Evolutionary conservation across 106 monocot species (phyloP).

Genomic region (Apostasia shenzhenica): DNA sequence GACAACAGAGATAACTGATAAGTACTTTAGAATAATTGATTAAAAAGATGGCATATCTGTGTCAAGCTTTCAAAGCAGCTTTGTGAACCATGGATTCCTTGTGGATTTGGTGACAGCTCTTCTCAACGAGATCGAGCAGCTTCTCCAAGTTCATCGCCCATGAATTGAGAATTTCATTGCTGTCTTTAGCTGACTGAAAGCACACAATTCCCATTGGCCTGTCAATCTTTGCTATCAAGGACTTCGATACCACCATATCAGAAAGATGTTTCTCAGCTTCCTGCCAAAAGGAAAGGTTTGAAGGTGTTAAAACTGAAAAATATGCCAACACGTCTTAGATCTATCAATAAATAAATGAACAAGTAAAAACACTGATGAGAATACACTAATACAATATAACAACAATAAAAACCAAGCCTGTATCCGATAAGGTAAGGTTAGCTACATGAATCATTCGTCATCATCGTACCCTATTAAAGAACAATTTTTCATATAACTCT

Average conservation of each 20-base stretch:
- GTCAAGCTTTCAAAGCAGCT: conserved; percentile 44
- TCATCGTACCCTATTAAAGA: too few relatives aligned
- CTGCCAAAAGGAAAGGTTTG: conserved; percentile 18
- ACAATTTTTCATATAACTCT: too few relatives aligned
- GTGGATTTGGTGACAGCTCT: conserved; percentile 99
- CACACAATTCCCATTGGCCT: conserved; percentile 68
- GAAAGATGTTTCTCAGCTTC: conserved; percentile 92
- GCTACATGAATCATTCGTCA: too few relatives aligned
- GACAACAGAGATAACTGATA: too few relatives aligned
- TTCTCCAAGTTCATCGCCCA: conserved; percentile 88
- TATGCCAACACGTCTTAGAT: too few relatives aligned
- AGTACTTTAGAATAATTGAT: too few relatives aligned
- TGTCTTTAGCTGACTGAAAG: conserved; percentile 75
- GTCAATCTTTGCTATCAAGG: conserved; percentile 78
- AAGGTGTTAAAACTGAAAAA: neutral
- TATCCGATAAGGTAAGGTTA: too few relatives aligned
- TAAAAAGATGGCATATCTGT: too few relatives aligned
- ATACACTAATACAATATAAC: too few relatives aligned
- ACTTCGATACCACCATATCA: conserved; percentile 91
- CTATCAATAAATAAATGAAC: too few relatives aligned
- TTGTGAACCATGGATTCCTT: conserved; percentile 98
- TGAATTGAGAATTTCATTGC: conserved; percentile 79
- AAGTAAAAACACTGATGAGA: too few relatives aligned
- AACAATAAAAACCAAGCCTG: too few relatives aligned
- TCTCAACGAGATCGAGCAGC: conserved; percentile 93